These are phyloP conservation scores for Periconia digitata DNA, from an alignment of 2,329 filamentous ascomycete species.

Conservation along the genomic window DNA sequence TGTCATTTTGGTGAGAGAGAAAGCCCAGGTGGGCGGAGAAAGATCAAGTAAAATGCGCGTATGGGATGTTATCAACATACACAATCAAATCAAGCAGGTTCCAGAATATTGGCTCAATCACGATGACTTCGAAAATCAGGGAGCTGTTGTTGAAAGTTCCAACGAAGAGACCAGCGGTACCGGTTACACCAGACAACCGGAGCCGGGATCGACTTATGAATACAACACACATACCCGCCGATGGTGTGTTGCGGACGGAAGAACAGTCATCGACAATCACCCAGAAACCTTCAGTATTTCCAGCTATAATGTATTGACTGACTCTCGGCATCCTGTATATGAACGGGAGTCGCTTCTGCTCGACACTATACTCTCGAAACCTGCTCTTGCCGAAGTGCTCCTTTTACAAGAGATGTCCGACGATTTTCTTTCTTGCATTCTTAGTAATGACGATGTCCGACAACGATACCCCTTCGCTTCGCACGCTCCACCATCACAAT, in stretches of 20 bases:
- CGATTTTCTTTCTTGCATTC: conserved; percentile 60
- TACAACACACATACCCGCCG: conserved; percentile 22
- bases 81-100: not conserved
- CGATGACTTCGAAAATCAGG: not conserved
- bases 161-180: not conserved
- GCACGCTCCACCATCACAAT: conserved; percentile 58
- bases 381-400: conserved; percentile 42
- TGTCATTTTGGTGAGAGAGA: conserved; percentile 57
- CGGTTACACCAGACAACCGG: conserved; percentile 14
- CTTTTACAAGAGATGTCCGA: conserved; percentile 67
- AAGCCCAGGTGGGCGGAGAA: conserved; percentile 24
- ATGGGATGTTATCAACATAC: conserved; percentile 55
- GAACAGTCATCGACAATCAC: too few relatives aligned
- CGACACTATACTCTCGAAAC: conserved; percentile 34
- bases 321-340: conserved; percentile 39
- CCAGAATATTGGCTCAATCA: conserved; percentile 16
- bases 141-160: conserved; percentile 6
- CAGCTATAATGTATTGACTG: conserved; percentile 50
- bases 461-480: conserved; percentile 58
- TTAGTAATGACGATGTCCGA: conserved; percentile 51
- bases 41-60: conserved; percentile 56
- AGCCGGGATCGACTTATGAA: conserved; percentile 33
- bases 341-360: conserved; percentile 43
- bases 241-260: conserved; percentile 22
- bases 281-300: conserved; percentile 34